Evolutionary conservation across 2,329 filamentous ascomycete species (phyloP).

Genomic region (Mollisiaceae sp.): DNA sequence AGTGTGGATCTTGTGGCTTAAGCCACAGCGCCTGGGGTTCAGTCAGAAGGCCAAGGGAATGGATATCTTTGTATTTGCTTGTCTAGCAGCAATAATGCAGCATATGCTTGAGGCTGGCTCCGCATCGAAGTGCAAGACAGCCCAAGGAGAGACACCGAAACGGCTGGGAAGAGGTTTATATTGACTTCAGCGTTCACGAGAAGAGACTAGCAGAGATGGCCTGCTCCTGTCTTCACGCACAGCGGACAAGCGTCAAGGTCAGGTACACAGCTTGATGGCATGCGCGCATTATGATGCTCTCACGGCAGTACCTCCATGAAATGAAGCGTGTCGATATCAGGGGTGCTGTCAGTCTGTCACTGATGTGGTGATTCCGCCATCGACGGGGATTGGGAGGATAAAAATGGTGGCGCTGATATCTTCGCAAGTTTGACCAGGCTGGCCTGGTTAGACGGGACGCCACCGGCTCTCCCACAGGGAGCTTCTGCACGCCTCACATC

Average conservation of each 20-base stretch:
- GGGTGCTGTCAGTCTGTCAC: no score
- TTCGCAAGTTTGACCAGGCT: background rate
- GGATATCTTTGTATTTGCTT: background rate
- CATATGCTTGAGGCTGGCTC: background rate
- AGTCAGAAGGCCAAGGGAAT: background rate
- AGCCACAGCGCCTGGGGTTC: conserved; percentile 8
- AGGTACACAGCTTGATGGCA: background rate
- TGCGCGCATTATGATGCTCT: background rate
- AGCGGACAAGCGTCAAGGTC: background rate
- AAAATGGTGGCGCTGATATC: background rate
- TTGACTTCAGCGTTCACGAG: background rate
- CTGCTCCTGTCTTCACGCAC: background rate
- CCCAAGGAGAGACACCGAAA: background rate
- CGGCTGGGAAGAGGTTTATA: background rate
- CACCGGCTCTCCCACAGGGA: background rate
- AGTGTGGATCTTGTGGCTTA: conserved; percentile 11
- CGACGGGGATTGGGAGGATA: background rate
- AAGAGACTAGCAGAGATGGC: background rate
- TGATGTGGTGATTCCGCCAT: conserved; percentile 2
- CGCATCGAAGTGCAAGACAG: background rate
- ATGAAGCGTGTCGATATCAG: background rate
- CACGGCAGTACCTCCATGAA: background rate
- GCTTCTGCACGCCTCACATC: conserved; percentile 2
- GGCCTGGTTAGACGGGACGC: background rate
- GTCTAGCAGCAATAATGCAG: background rate